Evolutionary conservation across 768 basidiomycete genomes (phyloP).

Genomic region (Nevesoporus exiguus): DNA sequence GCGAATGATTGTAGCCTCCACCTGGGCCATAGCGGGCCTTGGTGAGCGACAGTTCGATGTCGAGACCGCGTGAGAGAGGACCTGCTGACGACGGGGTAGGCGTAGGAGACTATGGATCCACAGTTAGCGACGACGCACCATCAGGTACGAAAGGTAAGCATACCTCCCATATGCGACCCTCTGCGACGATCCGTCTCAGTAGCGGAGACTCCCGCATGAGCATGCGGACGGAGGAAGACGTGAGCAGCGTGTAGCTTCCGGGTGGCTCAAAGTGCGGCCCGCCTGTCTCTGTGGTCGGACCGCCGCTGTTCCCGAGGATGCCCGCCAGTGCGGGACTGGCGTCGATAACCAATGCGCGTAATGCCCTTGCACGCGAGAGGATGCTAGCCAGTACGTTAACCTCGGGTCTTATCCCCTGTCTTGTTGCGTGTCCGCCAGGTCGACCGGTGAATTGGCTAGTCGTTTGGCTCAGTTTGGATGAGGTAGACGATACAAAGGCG

Average conservation of each 20-base stretch:
- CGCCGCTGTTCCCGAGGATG: neutral
- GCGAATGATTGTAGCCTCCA: conserved; percentile 7
- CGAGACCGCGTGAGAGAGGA: conserved; percentile 2
- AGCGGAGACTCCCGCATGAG: conserved; percentile 39
- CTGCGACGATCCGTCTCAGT: conserved; percentile 47
- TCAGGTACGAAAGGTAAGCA: conserved; percentile 15
- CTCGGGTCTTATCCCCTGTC: conserved; percentile 5
- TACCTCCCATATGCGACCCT: conserved; percentile 55
- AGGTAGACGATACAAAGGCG: conserved; percentile 2
- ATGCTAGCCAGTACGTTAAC: conserved; percentile 8
- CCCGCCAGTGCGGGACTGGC: conserved; percentile 1
- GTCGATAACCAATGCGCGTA: conserved; percentile 22
- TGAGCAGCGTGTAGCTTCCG: conserved; percentile 32
- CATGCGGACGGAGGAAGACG: conserved; percentile 38
- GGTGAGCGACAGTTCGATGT: conserved; percentile 14
- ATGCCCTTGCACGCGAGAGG: conserved; percentile 13
- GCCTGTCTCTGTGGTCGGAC: neutral
- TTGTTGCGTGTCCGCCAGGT: neutral
- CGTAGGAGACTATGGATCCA: conserved; percentile 9
- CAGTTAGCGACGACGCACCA: neutral
- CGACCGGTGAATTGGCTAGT: neutral
- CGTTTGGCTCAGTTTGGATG: neutral
- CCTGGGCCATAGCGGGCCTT: conserved; percentile 14
- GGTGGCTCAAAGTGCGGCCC: neutral
- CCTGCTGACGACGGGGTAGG: conserved; percentile 8